Conservation (phyloP, 805 yeast species). For the Clavispora santaluciae region DNA sequence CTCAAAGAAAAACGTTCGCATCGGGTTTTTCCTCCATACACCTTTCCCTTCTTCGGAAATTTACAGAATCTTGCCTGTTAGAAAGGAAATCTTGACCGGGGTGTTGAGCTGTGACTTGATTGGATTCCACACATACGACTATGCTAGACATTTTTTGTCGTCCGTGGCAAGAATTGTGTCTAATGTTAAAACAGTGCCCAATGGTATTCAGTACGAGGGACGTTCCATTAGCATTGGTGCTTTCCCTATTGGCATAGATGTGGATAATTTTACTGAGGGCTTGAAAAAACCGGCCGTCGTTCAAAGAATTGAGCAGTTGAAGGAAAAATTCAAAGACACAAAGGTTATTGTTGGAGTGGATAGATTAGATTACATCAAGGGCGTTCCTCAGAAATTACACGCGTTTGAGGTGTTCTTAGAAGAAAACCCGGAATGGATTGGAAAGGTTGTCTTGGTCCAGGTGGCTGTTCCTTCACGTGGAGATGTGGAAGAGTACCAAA, state of each 20-base stretch:
- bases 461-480: slow-evolving; percentile 98
- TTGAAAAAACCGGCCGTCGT: slow-evolving; percentile 58
- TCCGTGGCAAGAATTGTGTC: slow-evolving; percentile 77
- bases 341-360: slow-evolving; percentile 96
- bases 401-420: slow-evolving; percentile 90
- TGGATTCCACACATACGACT: slow-evolving; percentile 99
- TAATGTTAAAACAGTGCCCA: slow-evolving; percentile 79
- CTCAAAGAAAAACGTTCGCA: slow-evolving; percentile 51
- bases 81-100: slow-evolving; percentile 87
- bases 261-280: slow-evolving; percentile 82
- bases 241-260: slow-evolving; percentile 98
- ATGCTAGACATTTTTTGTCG: slow-evolving; percentile 91
- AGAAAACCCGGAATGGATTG: slow-evolving; percentile 97
- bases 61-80: slow-evolving; percentile 90
- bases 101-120: slow-evolving; percentile 90
- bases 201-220: slow-evolving; percentile 77
- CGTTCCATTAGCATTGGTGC: slow-evolving; percentile 86
- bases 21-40: slow-evolving; percentile 94
- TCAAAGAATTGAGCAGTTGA: slow-evolving; percentile 59
- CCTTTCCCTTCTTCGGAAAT: slow-evolving; percentile 98
- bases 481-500: slow-evolving; percentile 96
- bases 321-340: slow-evolving; percentile 61
- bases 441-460: slow-evolving; percentile 91
- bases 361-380: slow-evolving; percentile 93
- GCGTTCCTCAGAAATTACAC: slow-evolving; percentile 95